Base-by-base conservation (phyloP, 331 rosid species). In the Malus hybrid region DNA sequence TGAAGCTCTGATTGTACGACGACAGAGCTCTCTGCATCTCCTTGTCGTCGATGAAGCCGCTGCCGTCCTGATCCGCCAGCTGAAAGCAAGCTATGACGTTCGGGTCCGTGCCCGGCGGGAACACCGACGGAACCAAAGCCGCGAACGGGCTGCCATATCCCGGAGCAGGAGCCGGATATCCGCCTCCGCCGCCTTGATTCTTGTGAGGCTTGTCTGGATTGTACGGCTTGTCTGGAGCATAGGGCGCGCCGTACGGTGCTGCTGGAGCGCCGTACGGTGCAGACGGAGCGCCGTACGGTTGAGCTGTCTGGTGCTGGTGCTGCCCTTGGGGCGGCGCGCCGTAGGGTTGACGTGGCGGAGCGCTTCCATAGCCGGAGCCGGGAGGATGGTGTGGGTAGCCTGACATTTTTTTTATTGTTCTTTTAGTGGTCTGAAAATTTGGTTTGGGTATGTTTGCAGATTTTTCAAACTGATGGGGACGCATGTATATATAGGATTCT, bases 71-170 rank as follows among this genome's bases (percentile, higher is more conserved):
- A 32, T 94, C 99, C 7, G 97, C 99, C 60, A 90, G 5, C 81
- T 86, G 93, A 52, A 94, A 94, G 86, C 99, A 94, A 0, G 99
- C 86, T 0, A 94, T 71, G 27, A 94, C 77, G 82, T 55, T 94
- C 1, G 99, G 99, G 78, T 94, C 97, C 9, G 97, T 94, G 1
- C 97, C 97, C 0, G 97, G 99, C 3, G 99, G 97, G 71, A 94
- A 94, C 29, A 81, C 67, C 70, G 99, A 92, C 44, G 97, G 97
- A 33, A 94, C 77, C 52, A 94, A 88, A 48, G 95, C 36, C 12
- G 93, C 88, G 78, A 94, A 90, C 7, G 96, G 92, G 69, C 59
- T 88, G 0, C 48, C 84, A 72, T 90, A 83, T 4, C 75, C 69
- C 1, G 88, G 52, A 34, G 68, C 67, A n/a, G 72, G 36, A 5